Conservation (phyloP, 1,284 basidiomycete species). For the Tilletia caries region DNA sequence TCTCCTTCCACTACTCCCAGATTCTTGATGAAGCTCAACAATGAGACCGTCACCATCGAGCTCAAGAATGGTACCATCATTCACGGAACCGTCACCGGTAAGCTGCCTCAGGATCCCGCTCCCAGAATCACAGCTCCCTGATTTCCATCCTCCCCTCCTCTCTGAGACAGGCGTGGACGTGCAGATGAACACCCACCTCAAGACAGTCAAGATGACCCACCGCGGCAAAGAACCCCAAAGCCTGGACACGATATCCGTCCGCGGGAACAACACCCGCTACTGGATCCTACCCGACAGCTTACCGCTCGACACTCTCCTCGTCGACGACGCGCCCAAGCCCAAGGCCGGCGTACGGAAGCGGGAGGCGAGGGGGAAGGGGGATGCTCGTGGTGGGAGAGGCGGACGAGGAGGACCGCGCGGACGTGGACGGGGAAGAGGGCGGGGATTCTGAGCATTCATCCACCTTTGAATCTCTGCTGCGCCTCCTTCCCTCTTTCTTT, state of each 20-base stretch:
- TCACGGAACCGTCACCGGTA: conserved; percentile 95
- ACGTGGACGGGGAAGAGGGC: conserved; percentile 36
- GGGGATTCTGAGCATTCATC: conserved; percentile 14
- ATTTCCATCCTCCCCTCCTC: conserved; percentile 17
- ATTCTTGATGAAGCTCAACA: conserved; percentile 99
- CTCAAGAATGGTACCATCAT: conserved; percentile 95
- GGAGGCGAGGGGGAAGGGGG: conserved; percentile 22
- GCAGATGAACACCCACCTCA: conserved; percentile 89
- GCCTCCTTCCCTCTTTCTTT: too few species aligned
- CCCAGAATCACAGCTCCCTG: background rate
- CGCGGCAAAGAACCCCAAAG: conserved; percentile 75
- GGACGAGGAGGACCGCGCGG: conserved; percentile 32
- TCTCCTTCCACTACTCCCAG: conserved; percentile 56
- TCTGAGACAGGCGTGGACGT: conserved; percentile 51
- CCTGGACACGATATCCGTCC: conserved; percentile 56
- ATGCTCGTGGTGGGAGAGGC: conserved; percentile 26
- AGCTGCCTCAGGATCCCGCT: conserved; percentile 32
- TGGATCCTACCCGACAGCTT: conserved; percentile 94
- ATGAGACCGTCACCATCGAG: conserved; percentile 97
- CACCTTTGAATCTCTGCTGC: too few species aligned
- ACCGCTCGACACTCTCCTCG: conserved; percentile 89
- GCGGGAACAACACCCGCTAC: conserved; percentile 65
- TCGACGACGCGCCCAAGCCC: conserved; percentile 95
- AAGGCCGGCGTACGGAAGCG: conserved; percentile 59
- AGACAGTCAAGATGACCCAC: conserved; percentile 92